Evolutionary conservation across 495 filamentous ascomycete genomes (phyloP).

Genomic region (Podospora bellae-mahoneyi): DNA sequence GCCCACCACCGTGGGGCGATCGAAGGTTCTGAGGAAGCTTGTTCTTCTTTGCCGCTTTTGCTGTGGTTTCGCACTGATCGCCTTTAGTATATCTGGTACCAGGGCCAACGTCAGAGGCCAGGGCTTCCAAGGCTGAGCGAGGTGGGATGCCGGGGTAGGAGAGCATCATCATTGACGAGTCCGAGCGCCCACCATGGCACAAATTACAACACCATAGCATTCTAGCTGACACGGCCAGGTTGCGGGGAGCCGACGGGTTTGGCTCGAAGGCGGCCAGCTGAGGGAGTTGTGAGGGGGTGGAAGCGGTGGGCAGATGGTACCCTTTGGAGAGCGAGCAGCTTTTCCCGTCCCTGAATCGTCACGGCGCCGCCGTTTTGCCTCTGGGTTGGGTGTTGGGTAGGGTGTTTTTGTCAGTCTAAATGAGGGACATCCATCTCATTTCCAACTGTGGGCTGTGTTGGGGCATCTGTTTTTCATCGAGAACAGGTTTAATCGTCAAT

Average conservation of each 20-base stretch:
- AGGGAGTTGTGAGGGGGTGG: not conserved
- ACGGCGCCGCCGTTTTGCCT: conserved; percentile 6
- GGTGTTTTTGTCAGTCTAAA: no score
- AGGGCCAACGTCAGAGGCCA: conserved; percentile 4
- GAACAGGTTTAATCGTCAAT: no score
- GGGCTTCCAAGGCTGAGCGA: conserved; percentile 10
- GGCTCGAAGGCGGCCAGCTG: not conserved
- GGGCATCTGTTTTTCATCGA: no score
- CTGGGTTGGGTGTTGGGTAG: no score
- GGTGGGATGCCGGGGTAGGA: not conserved
- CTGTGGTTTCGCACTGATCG: not conserved
- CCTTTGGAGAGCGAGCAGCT: not conserved
- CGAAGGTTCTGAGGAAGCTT: conserved; percentile 18
- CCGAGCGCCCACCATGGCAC: conserved; percentile 3
- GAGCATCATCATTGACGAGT: not conserved
- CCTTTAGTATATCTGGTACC: conserved; percentile 10
- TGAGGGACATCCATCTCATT: no score
- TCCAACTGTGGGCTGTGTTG: no score
- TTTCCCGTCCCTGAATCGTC: not conserved
- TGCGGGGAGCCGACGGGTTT: not conserved
- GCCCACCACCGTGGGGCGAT: conserved; percentile 11
- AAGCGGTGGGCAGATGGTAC: not conserved
- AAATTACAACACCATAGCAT: not conserved
- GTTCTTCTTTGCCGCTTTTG: conserved; percentile 4
- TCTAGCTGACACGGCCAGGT: not conserved